phyloP scores from a whole-genome alignment of 768 basidiomycete genomes.

The Tulasnella sp. region DNA sequence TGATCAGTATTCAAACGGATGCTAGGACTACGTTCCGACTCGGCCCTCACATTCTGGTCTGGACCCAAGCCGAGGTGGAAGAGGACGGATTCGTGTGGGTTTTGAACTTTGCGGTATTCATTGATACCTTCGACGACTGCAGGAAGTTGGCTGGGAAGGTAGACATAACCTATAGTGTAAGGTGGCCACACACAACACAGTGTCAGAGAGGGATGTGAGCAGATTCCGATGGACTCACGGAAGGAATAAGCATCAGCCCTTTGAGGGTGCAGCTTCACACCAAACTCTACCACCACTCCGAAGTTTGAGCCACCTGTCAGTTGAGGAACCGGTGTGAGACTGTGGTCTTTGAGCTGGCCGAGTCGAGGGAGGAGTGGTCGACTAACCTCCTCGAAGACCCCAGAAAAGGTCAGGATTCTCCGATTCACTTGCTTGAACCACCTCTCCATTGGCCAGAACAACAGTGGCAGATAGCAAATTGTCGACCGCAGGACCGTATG shows the following conservation, averaged over 20 bases:
- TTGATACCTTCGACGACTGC: neutral
- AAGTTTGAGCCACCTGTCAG: conserved; percentile 24
- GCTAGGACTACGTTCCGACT: neutral
- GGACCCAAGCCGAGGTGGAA: neutral
- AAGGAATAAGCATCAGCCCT: conserved; percentile 3
- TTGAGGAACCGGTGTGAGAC: neutral
- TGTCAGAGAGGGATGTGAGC: neutral
- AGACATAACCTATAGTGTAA: neutral
- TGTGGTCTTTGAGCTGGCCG: too few species aligned
- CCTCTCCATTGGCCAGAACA: too few species aligned
- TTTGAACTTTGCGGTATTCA: neutral
- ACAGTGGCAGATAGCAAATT: too few species aligned
- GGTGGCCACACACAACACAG: too few species aligned
- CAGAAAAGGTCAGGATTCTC: too few species aligned
- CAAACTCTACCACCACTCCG: conserved; percentile 17
- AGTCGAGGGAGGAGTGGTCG: too few species aligned
- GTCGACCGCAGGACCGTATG: too few species aligned
- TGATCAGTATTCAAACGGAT: neutral
- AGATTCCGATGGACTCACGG: neutral
- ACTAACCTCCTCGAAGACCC: too few species aligned
- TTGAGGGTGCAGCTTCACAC: conserved; percentile 4
- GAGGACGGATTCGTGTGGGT: neutral
- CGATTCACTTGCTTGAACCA: too few species aligned
- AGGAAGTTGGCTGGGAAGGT: neutral
- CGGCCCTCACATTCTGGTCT: conserved; percentile 15